Percentiles rank a stretch among this genome's conserved stretches.
Evolutionary conservation across 805 yeast species (phyloP).

Genomic region (Metschnikowia continentalis): DNA sequence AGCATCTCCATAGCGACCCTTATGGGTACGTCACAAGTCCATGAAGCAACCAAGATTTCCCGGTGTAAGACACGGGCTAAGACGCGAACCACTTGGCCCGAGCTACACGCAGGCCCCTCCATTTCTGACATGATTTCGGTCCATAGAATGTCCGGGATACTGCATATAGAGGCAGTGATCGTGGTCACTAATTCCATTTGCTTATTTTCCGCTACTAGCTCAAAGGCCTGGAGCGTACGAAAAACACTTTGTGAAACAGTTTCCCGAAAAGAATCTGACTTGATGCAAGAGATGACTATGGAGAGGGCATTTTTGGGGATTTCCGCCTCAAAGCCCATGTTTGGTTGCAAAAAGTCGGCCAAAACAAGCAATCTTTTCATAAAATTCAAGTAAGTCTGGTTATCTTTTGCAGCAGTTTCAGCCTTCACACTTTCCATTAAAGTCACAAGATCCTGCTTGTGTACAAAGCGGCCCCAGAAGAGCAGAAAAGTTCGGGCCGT

Average conservation of each 20-base stretch:
- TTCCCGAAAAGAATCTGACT: not conserved
- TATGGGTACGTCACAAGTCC: not conserved
- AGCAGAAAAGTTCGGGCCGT: not conserved
- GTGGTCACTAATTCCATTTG: not conserved
- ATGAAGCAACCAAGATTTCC: not conserved
- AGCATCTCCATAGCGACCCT: not conserved
- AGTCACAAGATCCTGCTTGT: conserved; percentile 1
- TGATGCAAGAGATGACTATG: not conserved
- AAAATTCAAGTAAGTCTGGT: not conserved
- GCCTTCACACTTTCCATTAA: not conserved
- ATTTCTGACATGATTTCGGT: not conserved
- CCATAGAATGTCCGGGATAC: not conserved
- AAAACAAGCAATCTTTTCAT: not conserved
- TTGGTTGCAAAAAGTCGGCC: not conserved
- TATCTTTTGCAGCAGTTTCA: not conserved
- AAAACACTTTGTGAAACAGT: not conserved
- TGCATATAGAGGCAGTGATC: not conserved
- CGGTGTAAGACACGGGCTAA: not conserved
- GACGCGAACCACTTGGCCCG: not conserved
- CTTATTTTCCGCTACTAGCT: not conserved
- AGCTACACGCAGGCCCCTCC: not conserved
- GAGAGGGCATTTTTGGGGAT: not conserved
- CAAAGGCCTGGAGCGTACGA: not conserved
- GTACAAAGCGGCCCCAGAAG: not conserved
- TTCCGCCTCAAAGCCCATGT: not conserved